phyloP scores from a whole-genome alignment of 305 asterid species.

The Fraxinus velutina region DNA sequence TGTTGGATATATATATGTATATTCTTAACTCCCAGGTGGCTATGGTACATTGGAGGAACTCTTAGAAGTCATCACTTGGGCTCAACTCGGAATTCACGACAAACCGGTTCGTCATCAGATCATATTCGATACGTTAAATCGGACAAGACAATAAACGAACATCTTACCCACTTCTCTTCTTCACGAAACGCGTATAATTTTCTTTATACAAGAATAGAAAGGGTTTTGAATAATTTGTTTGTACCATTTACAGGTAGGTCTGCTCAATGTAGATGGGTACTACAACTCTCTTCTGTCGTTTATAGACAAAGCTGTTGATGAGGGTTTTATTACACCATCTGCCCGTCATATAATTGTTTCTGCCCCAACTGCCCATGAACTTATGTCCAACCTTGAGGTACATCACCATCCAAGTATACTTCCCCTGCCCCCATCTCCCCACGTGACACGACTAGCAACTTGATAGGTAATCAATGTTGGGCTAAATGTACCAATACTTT shows the following conservation, averaged over 20 bases:
- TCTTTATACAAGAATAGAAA: background rate
- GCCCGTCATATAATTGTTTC: conserved; percentile 93
- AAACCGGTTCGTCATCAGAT: conserved; percentile 53
- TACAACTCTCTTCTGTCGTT: conserved; percentile 77
- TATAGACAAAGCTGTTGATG: conserved; percentile 95
- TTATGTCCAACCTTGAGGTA: conserved; percentile 88
- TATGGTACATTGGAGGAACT: conserved; percentile 92
- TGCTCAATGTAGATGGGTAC: conserved; percentile 88
- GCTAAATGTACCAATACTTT: background rate
- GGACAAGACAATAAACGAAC: background rate
- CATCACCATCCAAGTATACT: background rate
- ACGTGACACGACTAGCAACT: background rate
- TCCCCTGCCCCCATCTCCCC: background rate
- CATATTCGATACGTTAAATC: background rate
- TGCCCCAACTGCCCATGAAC: conserved; percentile 90
- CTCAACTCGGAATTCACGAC: conserved; percentile 87
- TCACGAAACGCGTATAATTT: background rate
- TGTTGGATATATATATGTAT: background rate
- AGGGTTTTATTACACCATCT: conserved; percentile 72
- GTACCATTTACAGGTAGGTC: conserved; percentile 62
- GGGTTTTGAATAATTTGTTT: background rate
- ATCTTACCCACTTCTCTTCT: background rate
- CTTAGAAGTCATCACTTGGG: conserved; percentile 92
- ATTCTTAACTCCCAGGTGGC: conserved; percentile 54
- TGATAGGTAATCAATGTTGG: background rate